Base-by-base conservation (phyloP, 495 filamentous ascomycete genomes). In the Mytilinidion resinicola region DNA sequence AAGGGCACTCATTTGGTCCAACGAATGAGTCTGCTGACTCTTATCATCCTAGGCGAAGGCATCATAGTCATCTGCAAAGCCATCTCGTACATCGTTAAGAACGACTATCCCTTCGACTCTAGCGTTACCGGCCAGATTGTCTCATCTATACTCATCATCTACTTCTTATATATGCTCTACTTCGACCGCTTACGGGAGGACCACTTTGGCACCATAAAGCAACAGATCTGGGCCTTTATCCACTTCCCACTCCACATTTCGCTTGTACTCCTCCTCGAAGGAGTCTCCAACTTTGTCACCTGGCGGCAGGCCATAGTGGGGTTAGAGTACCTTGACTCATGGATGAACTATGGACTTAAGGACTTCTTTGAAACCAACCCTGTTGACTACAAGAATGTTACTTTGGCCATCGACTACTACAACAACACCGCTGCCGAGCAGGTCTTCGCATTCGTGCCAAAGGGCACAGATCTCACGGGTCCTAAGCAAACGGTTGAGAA, bases 201-300 rank as follows among this genome's bases (percentile, higher is more conserved):
- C 20, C 73, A 79, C 51, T 77, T 78, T 17, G 80, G 81, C 34
- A 81, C 76, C 35, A 72, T 84, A 56, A 75, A 71, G 21, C 82
- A 85, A 57, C 80, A 84, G 59, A 67, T 81, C 19, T 88, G 86
- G 87, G 76, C 80, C 4, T 75, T 83, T 58, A 68, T 85, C 1
- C 87, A 89, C 71, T 85, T 86, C 66, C 85, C 85, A 9, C 83
- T 88, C 62, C 85, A 90, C 67, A 50, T 87, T 9, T 73, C 79
- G 1, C 74, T 88, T 33, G 80, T 86, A 36, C 78, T 87, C 11
- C 74, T 82, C 19, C 72, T 86, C n/a, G 81, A 85, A 65, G 84
- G 82, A 9, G 38, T 60, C 43, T 46, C 53, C 4, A 57, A 67
- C 21, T 57, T 66, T 17, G 51, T 68, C 20, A 43, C 58, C 8